A percentile compares a stretch with the other conserved stretches of the same genome.
phyloP scores from a whole-genome alignment of 2,329 filamentous ascomycete species.

The Fusarium haematococcum region DNA sequence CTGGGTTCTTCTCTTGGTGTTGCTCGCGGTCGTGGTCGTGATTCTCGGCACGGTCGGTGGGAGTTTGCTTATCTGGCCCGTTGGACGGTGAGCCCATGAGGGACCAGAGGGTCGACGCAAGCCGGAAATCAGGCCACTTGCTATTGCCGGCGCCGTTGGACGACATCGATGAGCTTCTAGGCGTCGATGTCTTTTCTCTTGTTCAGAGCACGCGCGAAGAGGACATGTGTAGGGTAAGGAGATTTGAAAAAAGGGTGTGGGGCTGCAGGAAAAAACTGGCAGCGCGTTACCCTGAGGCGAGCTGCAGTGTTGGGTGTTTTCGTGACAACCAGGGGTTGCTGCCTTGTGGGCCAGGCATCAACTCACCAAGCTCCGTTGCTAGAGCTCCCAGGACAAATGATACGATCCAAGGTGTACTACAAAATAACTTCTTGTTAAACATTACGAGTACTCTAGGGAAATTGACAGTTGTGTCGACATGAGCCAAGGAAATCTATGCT shows the following conservation, averaged over 20 bases:
- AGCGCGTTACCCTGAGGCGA: slow-evolving; percentile 31
- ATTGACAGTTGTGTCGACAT: slow-evolving; percentile 31
- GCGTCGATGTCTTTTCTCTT: slow-evolving; percentile 33
- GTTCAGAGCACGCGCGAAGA: slow-evolving; percentile 23
- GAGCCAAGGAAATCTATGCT: slow-evolving; percentile 39
- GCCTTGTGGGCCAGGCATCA: slow-evolving; percentile 39
- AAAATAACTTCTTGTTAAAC: slow-evolving; percentile 2
- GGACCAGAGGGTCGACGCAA: slow-evolving; percentile 48
- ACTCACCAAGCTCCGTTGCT: not conserved
- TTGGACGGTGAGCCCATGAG: slow-evolving; percentile 46
- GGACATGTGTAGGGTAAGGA: slow-evolving; percentile 43
- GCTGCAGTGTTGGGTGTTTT: slow-evolving; percentile 20
- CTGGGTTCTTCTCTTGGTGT: slow-evolving; percentile 27
- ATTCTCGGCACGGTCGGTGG: slow-evolving; percentile 31
- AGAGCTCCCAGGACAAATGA: not conserved
- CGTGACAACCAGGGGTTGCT: slow-evolving; percentile 17
- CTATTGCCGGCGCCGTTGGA: slow-evolving; percentile 37
- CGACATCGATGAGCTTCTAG: slow-evolving; percentile 43
- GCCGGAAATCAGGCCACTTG: slow-evolving; percentile 50
- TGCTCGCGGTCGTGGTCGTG: slow-evolving; percentile 35
- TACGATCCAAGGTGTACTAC: not conserved
- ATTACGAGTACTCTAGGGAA: slow-evolving; percentile 22
- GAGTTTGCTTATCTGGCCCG: slow-evolving; percentile 38
- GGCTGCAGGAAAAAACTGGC: slow-evolving; percentile 44
- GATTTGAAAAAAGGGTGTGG: slow-evolving; percentile 41